Conservation (phyloP, 805 yeast genomes). For the Candida maltosa region DNA sequence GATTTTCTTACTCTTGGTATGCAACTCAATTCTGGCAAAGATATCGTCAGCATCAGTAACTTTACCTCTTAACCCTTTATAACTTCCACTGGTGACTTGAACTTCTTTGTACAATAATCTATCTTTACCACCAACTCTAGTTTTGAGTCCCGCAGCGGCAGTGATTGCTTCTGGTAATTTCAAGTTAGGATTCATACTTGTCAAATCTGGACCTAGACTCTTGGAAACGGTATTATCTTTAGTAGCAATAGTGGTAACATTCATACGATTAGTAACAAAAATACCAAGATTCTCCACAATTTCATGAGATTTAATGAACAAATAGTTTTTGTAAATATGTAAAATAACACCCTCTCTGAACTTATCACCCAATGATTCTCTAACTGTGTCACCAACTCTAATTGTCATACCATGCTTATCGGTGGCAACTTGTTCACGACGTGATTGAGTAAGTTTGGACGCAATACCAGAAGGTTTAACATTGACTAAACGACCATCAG, state of each 20-base stretch:
- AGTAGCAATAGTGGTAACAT: constrained; percentile 80
- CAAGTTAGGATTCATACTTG: constrained; percentile 81
- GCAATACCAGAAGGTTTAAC: constrained; percentile 82
- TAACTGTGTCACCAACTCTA: constrained; percentile 88
- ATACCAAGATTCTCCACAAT: constrained; percentile 86
- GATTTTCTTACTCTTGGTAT: constrained; percentile 84
- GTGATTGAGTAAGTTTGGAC: constrained; percentile 61
- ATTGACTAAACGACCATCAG: constrained; percentile 72
- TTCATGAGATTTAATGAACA: constrained; percentile 79
- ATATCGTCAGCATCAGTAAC: constrained; percentile 92
- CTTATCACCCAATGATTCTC: constrained; percentile 62
- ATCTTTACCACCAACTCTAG: constrained; percentile 71
- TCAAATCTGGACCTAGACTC: constrained; percentile 61
- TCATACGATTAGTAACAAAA: constrained; percentile 72
- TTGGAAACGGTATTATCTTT: constrained; percentile 68
- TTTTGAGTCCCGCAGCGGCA: constrained; percentile 35
- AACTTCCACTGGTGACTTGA: constrained; percentile 83
- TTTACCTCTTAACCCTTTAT: constrained; percentile 92
- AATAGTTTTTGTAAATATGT: constrained; percentile 76
- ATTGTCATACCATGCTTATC: constrained; percentile 84
- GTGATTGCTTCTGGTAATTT: constrained; percentile 57
- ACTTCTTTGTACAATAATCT: constrained; percentile 80
- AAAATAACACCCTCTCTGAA: constrained; percentile 84
- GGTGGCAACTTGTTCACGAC: constrained; percentile 77
- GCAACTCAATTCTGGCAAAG: constrained; percentile 88